Evolutionary conservation across 306 rosid genomes (phyloP), one percentile per base, ranked within the genome.

Genomic region (Vigna trinervia): DNA sequence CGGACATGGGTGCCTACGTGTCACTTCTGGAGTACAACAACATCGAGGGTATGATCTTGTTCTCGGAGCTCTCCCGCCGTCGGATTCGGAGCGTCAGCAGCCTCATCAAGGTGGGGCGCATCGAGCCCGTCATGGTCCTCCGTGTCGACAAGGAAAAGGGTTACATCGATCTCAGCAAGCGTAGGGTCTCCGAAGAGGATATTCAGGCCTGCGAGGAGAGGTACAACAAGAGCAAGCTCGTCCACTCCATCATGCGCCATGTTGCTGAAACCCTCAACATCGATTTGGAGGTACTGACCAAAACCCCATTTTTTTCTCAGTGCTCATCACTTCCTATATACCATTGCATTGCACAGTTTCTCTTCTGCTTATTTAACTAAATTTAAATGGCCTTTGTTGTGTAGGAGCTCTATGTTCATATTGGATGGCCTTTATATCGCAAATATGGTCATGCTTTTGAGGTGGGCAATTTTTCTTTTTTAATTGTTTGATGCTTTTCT

Each of bases 1-100:
- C 97, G 15, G 97, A 92, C 82, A 95, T 95, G 97, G 97, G 99
- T 0, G 99, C 99, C 0, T 95, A 95, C 88, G 99, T 95, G 4
- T 92, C 99, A 1, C 93, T 95, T 4, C 90, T 92, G 0, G 99
- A 92, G 85, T 95, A 95, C 91, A 95, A 92, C 85, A 89, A 95
- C 89, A 92, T 92, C 86, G 97, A 92, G 84, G 99, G 97, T 8
- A 92, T 95, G 99, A 95, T 95, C 78, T 79, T 95, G 58, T 90
- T 92, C 89, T 90, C 97, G 0, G 99, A 95, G 87, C 99, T 95
- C 74, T 95, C 99, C 3, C 99, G 97, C 65, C 97, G 99, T 20
- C 95, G 99, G 22, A 95, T 95, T 89, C 97, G 97, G 0, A 92
- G 97, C 11, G 97, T 95, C 0, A 92, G 97, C 77, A 90, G 97